phyloP scores from a whole-genome alignment of 768 basidiomycete genomes.

The Cystobasidium onofrii region DNA sequence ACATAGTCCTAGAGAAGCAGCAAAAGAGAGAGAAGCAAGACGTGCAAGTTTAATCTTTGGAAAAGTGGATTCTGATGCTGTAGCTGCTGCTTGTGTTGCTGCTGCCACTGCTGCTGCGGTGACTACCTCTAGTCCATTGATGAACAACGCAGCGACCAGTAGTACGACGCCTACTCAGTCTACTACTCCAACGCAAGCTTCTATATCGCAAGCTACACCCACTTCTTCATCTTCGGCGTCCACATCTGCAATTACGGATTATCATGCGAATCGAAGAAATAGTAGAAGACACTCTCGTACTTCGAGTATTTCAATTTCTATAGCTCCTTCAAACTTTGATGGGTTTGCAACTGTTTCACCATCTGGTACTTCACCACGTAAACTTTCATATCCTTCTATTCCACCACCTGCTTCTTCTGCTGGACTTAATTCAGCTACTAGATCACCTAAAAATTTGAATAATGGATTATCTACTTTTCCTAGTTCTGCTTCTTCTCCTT shows the following conservation, averaged over 20 bases:
- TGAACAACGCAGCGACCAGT: not conserved
- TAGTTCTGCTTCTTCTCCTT: constrained; percentile 4
- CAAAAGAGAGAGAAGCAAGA: not conserved
- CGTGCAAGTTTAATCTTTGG: not conserved
- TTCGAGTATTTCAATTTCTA: not conserved
- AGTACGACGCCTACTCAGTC: not conserved
- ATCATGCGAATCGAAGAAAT: not conserved
- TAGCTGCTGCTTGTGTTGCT: not conserved
- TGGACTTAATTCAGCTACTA: not conserved
- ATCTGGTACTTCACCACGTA: constrained; percentile 5
- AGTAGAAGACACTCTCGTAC: constrained; percentile 2
- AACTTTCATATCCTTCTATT: not conserved
- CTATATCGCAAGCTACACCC: not conserved
- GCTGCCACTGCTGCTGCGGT: not conserved
- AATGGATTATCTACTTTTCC: not conserved
- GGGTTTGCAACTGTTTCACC: not conserved
- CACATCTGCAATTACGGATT: not conserved
- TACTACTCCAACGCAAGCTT: not conserved
- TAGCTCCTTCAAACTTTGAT: not conserved
- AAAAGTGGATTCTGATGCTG: not conserved
- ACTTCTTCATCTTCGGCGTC: not conserved
- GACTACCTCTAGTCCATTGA: not conserved
- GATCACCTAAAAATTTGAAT: not conserved
- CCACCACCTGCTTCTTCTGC: not conserved
- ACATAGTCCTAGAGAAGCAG: not conserved